Evolutionary conservation across 2,329 filamentous ascomycete genomes (phyloP).

Genomic region (Xylariales sp.): DNA sequence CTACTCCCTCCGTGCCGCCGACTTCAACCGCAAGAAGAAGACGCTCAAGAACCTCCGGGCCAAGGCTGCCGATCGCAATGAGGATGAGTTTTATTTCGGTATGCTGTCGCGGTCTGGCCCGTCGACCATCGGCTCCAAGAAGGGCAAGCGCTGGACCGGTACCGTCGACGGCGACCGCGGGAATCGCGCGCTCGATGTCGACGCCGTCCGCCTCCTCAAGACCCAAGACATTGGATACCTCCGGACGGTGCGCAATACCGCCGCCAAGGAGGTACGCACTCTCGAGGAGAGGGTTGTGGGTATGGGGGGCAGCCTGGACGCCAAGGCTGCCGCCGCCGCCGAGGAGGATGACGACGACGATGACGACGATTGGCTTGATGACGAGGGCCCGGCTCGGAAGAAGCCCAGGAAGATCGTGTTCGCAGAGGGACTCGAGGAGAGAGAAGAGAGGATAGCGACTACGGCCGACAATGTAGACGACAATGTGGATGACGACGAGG

Average conservation of each 20-base stretch:
- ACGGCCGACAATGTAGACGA: slow-evolving; percentile 12
- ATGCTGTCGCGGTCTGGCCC: slow-evolving; percentile 62
- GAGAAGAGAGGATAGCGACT: slow-evolving; percentile 21
- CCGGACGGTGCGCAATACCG: slow-evolving; percentile 56
- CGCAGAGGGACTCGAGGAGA: slow-evolving; percentile 33
- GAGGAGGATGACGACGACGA: slow-evolving; percentile 23
- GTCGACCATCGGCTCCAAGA: slow-evolving; percentile 40
- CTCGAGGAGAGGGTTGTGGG: slow-evolving; percentile 52
- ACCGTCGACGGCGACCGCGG: slow-evolving; percentile 55
- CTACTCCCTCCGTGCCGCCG: slow-evolving; percentile 60
- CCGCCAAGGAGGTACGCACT: slow-evolving; percentile 50
- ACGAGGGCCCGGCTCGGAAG: slow-evolving; percentile 11
- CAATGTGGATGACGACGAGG: slow-evolving; percentile 30
- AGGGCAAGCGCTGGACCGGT: slow-evolving; percentile 49
- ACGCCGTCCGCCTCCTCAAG: slow-evolving; percentile 60
- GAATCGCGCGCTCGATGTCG: slow-evolving; percentile 49
- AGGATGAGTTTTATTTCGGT: slow-evolving; percentile 70
- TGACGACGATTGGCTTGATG: slow-evolving; percentile 22
- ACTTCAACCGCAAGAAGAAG: slow-evolving; percentile 62
- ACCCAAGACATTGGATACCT: slow-evolving; percentile 66
- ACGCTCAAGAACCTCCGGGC: slow-evolving; percentile 54
- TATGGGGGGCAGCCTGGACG: slow-evolving; percentile 27
- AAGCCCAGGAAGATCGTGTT: slow-evolving; percentile 49
- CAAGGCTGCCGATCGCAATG: slow-evolving; percentile 63
- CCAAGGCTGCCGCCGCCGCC: slow-evolving; percentile 15